Conservation (phyloP, 2,329 filamentous ascomycete genomes). For the Phoma sp. region DNA sequence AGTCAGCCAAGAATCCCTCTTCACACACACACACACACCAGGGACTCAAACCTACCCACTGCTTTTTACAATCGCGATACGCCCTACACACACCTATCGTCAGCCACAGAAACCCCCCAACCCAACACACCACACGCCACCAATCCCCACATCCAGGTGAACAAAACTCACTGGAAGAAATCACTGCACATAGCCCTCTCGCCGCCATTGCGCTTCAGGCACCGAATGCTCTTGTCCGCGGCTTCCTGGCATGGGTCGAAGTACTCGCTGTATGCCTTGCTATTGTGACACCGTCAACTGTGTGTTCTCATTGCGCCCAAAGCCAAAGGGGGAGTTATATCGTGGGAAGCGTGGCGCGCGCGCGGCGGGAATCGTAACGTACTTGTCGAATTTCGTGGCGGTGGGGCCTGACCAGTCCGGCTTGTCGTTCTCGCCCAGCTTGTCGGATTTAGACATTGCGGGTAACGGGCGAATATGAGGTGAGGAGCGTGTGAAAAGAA, state of each 20-base stretch:
- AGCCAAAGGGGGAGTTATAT: not conserved
- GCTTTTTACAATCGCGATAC: conserved; percentile 92
- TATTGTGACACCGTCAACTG: conserved; percentile 45
- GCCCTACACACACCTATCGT: conserved; percentile 62
- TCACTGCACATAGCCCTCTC: conserved; percentile 90
- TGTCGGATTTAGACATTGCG: conserved; percentile 17
- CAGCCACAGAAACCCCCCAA: not conserved
- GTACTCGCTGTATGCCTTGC: conserved; percentile 87
- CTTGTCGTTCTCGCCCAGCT: conserved; percentile 19
- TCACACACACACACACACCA: not conserved
- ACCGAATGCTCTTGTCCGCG: conserved; percentile 82
- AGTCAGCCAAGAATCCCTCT: conserved; percentile 4
- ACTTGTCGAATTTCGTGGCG: conserved; percentile 51
- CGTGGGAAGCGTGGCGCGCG: no score
- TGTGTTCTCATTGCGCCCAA: not conserved
- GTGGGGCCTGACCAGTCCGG: conserved; percentile 34
- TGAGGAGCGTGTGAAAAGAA: not conserved
- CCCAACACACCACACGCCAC: no score
- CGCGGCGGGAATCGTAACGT: conserved; percentile 10
- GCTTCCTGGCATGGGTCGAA: conserved; percentile 96
- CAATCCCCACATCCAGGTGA: no score
- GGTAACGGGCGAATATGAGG: not conserved
- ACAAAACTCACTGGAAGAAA: conserved; percentile 78
- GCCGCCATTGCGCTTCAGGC: conserved; percentile 84
- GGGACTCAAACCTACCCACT: conserved; percentile 71